These are phyloP conservation scores for Coemansia umbellata DNA, from an alignment of 192 early-diverging fungal genomes.

Conservation along the genomic window DNA sequence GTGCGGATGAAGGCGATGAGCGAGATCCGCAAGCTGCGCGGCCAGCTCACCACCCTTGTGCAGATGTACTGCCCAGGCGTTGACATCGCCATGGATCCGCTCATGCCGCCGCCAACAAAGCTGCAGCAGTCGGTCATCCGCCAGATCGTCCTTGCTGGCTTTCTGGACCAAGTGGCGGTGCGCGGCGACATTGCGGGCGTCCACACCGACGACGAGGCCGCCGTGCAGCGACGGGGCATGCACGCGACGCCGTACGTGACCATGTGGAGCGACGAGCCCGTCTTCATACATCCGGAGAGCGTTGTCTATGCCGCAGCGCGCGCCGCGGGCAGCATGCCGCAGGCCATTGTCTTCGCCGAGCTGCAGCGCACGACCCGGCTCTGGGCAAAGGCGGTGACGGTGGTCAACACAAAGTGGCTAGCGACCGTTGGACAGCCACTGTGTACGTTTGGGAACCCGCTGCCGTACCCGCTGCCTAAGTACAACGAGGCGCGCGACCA, in stretches of 20 bases:
- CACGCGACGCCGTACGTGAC: slow-evolving; percentile 58
- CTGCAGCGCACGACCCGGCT: slow-evolving; percentile 59
- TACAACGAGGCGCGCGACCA: slow-evolving; percentile 61
- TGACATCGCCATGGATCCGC: slow-evolving; percentile 58
- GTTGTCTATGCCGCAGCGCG: slow-evolving; percentile 52
- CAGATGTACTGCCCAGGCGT: slow-evolving; percentile 59
- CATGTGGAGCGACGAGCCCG: slow-evolving; percentile 73
- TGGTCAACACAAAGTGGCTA: slow-evolving; percentile 78
- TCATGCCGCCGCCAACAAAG: slow-evolving; percentile 62
- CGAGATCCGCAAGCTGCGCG: slow-evolving; percentile 73
- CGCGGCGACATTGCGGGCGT: slow-evolving; percentile 71
- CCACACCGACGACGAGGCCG: slow-evolving; percentile 36
- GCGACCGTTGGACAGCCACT: slow-evolving; percentile 70
- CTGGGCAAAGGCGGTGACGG: slow-evolving; percentile 72
- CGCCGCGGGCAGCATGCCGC: slow-evolving; percentile 54
- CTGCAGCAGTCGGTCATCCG: slow-evolving; percentile 72
- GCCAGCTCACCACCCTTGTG: slow-evolving; percentile 70
- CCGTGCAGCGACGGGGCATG: slow-evolving; percentile 52
- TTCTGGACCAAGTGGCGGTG: slow-evolving; percentile 88
- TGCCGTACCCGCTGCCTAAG: slow-evolving; percentile 71
- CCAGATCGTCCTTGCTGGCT: slow-evolving; percentile 86
- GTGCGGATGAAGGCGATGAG: slow-evolving; percentile 80
- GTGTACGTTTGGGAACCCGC: slow-evolving; percentile 66
- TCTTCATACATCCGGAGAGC: slow-evolving; percentile 70
- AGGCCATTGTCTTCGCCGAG: slow-evolving; percentile 70